Evolutionary conservation across 169 alveolate genomes (phyloP).

Genomic region (Cryptosporidium tyzzeri): DNA sequence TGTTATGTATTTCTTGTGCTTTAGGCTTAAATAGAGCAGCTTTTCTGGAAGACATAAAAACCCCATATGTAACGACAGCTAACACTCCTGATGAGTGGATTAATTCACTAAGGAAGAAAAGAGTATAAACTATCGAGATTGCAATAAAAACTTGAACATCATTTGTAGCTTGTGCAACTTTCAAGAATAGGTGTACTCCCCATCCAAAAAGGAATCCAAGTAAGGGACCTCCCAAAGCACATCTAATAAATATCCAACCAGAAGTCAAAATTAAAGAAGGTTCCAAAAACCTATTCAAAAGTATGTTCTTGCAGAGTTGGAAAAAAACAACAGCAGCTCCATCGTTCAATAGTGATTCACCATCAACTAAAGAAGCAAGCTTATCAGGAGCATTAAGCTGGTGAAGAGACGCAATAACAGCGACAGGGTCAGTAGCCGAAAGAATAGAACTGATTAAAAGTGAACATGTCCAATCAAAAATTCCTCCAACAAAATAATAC

Average conservation of each 20-base stretch:
- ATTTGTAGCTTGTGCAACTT: conserved; percentile 24
- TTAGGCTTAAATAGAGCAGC: conserved; percentile 70
- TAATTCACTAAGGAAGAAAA: conserved; percentile 54
- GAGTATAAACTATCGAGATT: conserved; percentile 43
- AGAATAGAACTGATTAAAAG: conserved; percentile 78
- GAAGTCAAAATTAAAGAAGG: conserved; percentile 71
- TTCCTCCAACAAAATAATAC: conserved; percentile 78
- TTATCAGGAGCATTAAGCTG: conserved; percentile 80
- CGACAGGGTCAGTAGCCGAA: conserved; percentile 83
- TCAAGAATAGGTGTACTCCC: conserved; percentile 22
- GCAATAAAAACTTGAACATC: conserved; percentile 65
- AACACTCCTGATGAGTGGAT: conserved; percentile 78
- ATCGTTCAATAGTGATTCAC: conserved; percentile 80
- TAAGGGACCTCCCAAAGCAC: conserved; percentile 80
- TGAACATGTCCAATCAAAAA: conserved; percentile 78
- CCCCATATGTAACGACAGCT: conserved; percentile 79
- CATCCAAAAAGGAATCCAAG: conserved; percentile 77
- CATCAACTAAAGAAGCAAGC: conserved; percentile 80
- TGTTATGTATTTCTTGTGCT: conserved; percentile 67
- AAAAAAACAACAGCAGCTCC: conserved; percentile 81
- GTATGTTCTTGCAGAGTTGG: conserved; percentile 58
- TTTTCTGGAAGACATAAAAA: conserved; percentile 78
- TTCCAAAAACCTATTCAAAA: conserved; percentile 52
- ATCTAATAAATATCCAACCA: conserved; percentile 75
- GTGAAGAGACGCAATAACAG: conserved; percentile 80